These are phyloP conservation scores for Cystobasidium sp. DNA, from an alignment of 1,284 basidiomycete genomes.

Conservation along the genomic window DNA sequence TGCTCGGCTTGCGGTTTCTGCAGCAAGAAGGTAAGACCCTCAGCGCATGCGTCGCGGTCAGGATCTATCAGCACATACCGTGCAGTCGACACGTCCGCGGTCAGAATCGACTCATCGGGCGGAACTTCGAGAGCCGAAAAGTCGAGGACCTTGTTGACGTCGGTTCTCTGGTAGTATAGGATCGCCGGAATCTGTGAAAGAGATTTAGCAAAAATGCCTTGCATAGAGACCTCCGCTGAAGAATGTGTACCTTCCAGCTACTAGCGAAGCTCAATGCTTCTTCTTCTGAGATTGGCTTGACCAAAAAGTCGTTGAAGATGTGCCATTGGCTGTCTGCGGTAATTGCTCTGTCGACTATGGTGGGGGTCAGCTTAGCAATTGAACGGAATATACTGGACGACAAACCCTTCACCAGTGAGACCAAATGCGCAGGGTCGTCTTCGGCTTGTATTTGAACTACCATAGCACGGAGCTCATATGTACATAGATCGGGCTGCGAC, in stretches of 20 bases:
- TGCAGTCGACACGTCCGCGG: conserved; percentile 83
- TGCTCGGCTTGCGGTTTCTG: conserved; percentile 73
- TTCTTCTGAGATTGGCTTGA: conserved; percentile 77
- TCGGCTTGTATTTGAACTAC: conserved; percentile 81
- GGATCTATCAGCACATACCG: conserved; percentile 62
- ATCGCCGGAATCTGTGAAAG: conserved; percentile 76
- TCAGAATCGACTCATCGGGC: conserved; percentile 75
- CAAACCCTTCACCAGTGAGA: conserved; percentile 86
- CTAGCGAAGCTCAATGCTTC: conserved; percentile 86
- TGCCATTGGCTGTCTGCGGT: conserved; percentile 67
- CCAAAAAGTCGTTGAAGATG: conserved; percentile 96
- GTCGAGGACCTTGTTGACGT: conserved; percentile 67
- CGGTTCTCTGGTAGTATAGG: conserved; percentile 80
- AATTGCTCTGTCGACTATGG: conserved; percentile 70
- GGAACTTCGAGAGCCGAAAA: conserved; percentile 69
- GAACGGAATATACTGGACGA: too few species aligned
- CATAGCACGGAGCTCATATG: conserved; percentile 75
- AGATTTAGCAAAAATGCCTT: neutral
- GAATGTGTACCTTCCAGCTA: conserved; percentile 80
- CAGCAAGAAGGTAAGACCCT: conserved; percentile 2
- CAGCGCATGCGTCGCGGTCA: neutral
- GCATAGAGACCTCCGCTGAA: neutral
- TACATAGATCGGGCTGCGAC: conserved; percentile 65
- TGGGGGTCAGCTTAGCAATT: too few species aligned
- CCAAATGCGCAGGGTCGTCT: conserved; percentile 78